A percentile compares a stretch with the other conserved stretches of the same genome.
phyloP scores from a whole-genome alignment of 2,329 filamentous ascomycete species.

The Aspergillus aculeatinus region DNA sequence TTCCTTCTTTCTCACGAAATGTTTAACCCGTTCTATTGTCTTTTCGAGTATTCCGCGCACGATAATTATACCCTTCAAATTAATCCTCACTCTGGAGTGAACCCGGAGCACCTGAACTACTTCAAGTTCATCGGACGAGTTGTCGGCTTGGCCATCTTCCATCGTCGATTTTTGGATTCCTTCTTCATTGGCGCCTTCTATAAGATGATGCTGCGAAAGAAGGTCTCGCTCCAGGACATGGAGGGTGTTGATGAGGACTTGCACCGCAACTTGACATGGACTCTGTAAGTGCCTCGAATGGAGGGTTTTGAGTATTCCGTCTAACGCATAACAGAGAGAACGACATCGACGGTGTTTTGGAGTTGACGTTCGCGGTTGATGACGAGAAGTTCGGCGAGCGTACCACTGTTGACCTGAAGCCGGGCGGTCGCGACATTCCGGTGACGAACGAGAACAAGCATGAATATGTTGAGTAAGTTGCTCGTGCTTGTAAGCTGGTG shows the following conservation, averaged over 20 bases:
- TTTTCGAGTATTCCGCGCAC: conserved; percentile 99
- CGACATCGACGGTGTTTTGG: conserved; percentile 90
- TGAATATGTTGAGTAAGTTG: conserved; percentile 88
- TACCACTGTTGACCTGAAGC: conserved; percentile 90
- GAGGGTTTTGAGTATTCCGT: not conserved
- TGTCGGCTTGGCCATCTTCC: conserved; percentile 95
- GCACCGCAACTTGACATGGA: conserved; percentile 95
- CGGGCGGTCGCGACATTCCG: conserved; percentile 83
- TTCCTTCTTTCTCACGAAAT: conserved; percentile 99
- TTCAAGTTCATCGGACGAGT: conserved; percentile 99
- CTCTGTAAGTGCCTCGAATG: conserved; percentile 57
- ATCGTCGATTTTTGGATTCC: conserved; percentile 92
- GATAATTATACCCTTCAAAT: conserved; percentile 99
- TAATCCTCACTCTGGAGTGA: conserved; percentile 98
- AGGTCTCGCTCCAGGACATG: conserved; percentile 90
- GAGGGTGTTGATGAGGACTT: conserved; percentile 98
- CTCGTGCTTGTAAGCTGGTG: not conserved
- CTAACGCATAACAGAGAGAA: conserved; percentile 64
- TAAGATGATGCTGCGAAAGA: conserved; percentile 98
- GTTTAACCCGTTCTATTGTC: conserved; percentile 99
- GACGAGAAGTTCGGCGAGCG: conserved; percentile 96
- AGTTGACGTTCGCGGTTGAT: conserved; percentile 94
- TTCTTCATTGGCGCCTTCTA: conserved; percentile 99
- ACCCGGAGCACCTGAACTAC: conserved; percentile 98
- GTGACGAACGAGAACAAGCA: conserved; percentile 99